Evolutionary conservation across 257 asterid genomes (phyloP).

Genomic region (Gynochthodes officinalis): DNA sequence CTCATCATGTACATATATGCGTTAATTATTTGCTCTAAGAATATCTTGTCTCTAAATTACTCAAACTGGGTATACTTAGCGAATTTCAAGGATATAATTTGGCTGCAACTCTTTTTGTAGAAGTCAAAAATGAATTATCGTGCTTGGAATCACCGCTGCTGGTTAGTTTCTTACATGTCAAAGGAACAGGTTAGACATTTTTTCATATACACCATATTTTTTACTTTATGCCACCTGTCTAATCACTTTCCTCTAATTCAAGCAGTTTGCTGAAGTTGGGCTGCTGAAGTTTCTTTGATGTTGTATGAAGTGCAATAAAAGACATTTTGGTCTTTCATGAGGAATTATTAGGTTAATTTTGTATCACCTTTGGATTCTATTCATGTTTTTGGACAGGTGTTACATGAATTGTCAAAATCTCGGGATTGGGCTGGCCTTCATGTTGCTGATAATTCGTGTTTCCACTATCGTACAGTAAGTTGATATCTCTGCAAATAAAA

Average conservation of each 20-base stretch:
- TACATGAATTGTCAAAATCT: conserved; percentile 57
- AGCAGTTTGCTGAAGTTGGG: neutral
- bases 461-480: conserved; percentile 90
- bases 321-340: neutral
- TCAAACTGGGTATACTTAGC: neutral
- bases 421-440: conserved; percentile 84
- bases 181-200: conserved; percentile 55
- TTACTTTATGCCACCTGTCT: conserved; percentile 4
- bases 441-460: conserved; percentile 95
- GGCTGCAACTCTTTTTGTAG: conserved; percentile 39
- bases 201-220: neutral
- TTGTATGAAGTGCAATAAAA: neutral
- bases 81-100: conserved; percentile 11
- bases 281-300: neutral
- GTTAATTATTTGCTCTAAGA: neutral
- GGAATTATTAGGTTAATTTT: neutral
- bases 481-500: neutral
- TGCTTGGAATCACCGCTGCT: conserved; percentile 96
- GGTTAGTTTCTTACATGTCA: conserved; percentile 90
- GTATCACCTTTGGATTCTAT: neutral
- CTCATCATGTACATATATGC: neutral
- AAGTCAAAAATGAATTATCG: conserved; percentile 93
- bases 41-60: neutral
- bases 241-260: conserved; percentile 18
- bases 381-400: conserved; percentile 35